phyloP scores from a whole-genome alignment of 75 land plant genomes.

The Isoetes taiwanensis region DNA sequence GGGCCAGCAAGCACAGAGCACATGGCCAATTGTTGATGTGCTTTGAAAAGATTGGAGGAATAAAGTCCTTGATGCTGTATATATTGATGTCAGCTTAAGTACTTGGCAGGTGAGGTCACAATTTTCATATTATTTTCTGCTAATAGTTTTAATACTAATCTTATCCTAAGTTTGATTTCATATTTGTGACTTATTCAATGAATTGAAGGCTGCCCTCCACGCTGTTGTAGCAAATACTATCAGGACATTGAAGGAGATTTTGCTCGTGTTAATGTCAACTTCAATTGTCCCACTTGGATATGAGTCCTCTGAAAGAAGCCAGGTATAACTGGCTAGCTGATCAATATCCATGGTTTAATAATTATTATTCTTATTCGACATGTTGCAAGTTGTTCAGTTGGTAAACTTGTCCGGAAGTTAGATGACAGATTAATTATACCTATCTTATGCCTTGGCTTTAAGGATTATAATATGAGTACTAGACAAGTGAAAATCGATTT shows the following conservation, averaged over 20 bases:
- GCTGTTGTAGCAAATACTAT: conserved; percentile 99
- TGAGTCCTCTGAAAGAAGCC: conserved; percentile 85
- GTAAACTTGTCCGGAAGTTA: conserved; percentile 96
- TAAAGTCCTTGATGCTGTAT: conserved; percentile 95
- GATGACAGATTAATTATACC: conserved; percentile 95
- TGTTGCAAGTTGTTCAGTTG: conserved; percentile 93
- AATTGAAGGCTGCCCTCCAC: conserved; percentile 99
- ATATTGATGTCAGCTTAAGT: conserved; percentile 90
- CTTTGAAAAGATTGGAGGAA: conserved; percentile 78
- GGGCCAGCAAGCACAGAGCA: conserved; percentile 98
- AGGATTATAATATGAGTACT: conserved; percentile 45
- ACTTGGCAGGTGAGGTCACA: conserved; percentile 92
- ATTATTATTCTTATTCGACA: conserved; percentile 13
- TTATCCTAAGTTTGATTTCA: too few relatives aligned
- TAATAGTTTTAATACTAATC: too few relatives aligned
- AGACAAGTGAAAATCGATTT: conserved; percentile 50
- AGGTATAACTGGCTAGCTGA: conserved; percentile 26
- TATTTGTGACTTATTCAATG: background rate
- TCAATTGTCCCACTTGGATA: conserved; percentile 89
- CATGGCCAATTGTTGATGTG: conserved; percentile 93
- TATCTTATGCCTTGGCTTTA: conserved; percentile 64
- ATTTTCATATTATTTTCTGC: too few relatives aligned
- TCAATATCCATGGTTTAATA: background rate
- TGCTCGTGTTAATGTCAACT: conserved; percentile 95
- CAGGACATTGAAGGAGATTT: conserved; percentile 89